phyloP scores from a whole-genome alignment of 192 early-diverging fungal genomes.

The Bifiguratus adelaidae region DNA sequence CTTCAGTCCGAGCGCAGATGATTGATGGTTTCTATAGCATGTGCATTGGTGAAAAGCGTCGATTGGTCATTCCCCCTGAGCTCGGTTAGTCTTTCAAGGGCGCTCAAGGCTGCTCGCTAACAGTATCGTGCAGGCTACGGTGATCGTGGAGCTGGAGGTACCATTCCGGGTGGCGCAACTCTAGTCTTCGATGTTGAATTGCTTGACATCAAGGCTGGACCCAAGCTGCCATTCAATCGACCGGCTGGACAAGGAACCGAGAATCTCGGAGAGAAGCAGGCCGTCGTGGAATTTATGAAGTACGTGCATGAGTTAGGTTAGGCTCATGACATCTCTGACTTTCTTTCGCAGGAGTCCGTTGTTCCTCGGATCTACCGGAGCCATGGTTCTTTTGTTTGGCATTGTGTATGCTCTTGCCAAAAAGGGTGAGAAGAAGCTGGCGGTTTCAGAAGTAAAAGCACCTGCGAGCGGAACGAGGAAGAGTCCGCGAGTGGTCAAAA shows the following conservation, averaged over 20 bases:
- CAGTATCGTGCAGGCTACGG: slow-evolving; percentile 56
- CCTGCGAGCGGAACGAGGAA: too few species aligned
- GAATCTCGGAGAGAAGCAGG: background rate
- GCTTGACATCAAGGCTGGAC: slow-evolving; percentile 32
- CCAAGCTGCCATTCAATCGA: background rate
- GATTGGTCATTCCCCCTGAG: slow-evolving; percentile 57
- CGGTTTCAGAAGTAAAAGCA: too few species aligned
- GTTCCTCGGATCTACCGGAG: too few species aligned
- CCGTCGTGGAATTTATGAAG: background rate
- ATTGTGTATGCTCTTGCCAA: too few species aligned
- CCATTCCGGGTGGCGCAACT: slow-evolving; percentile 72
- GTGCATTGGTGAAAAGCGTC: slow-evolving; percentile 75
- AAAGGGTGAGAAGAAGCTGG: too few species aligned
- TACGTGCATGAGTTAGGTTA: background rate
- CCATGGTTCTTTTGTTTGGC: too few species aligned
- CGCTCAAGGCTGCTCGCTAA: background rate
- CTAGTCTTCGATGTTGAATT: slow-evolving; percentile 77
- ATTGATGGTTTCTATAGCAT: slow-evolving; percentile 24
- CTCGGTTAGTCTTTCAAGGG: slow-evolving; percentile 19
- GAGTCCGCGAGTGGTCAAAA: too few species aligned
- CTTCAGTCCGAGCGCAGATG: background rate
- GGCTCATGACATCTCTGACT: background rate
- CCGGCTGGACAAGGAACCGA: background rate
- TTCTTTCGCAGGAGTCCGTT: too few species aligned
- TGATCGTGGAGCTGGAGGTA: slow-evolving; percentile 55